phyloP scores from a whole-genome alignment of 225 moss, liverwort and hornwort genomes.

The Climacium dendroides region DNA sequence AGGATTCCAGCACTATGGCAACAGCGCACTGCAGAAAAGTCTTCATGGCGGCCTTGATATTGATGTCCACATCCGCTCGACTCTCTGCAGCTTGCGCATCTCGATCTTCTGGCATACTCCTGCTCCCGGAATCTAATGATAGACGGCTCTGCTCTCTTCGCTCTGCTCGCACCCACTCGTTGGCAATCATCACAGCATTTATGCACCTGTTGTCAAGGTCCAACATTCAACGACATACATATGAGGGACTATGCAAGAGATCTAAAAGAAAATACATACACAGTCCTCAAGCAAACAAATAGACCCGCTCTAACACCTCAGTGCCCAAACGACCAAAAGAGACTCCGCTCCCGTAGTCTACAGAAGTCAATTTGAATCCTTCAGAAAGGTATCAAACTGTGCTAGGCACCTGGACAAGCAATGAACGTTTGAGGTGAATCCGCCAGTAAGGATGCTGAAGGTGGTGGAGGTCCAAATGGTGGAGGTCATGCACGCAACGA shows the following conservation, averaged over 20 bases:
- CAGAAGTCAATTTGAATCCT: background rate
- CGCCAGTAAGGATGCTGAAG: conserved; percentile 81
- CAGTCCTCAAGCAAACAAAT: background rate
- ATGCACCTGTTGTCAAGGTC: conserved; percentile 53
- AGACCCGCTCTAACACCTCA: background rate
- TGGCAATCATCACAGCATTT: conserved; percentile 72
- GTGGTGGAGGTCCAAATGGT: conserved; percentile 72
- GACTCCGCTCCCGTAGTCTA: background rate
- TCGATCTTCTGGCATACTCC: conserved; percentile 43
- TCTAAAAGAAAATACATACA: background rate
- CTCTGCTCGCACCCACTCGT: conserved; percentile 70
- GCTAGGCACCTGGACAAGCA: conserved; percentile 68
- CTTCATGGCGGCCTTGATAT: conserved; percentile 68
- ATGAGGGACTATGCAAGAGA: background rate
- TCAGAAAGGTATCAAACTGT: background rate
- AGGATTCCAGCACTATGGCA: conserved; percentile 69
- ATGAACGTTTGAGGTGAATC: conserved; percentile 91
- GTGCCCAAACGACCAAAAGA: background rate
- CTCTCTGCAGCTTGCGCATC: conserved; percentile 33
- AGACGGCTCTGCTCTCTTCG: conserved; percentile 51
- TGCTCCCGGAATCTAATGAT: conserved; percentile 19
- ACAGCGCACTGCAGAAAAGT: conserved; percentile 87
- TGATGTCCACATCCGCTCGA: conserved; percentile 57
- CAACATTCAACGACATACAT: background rate
- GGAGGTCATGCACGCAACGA: conserved; percentile 87